A percentile compares a stretch with the other conserved stretches of the same genome.
phyloP scores from a whole-genome alignment of 1,284 basidiomycete species.

The Termitomyces sp. region DNA sequence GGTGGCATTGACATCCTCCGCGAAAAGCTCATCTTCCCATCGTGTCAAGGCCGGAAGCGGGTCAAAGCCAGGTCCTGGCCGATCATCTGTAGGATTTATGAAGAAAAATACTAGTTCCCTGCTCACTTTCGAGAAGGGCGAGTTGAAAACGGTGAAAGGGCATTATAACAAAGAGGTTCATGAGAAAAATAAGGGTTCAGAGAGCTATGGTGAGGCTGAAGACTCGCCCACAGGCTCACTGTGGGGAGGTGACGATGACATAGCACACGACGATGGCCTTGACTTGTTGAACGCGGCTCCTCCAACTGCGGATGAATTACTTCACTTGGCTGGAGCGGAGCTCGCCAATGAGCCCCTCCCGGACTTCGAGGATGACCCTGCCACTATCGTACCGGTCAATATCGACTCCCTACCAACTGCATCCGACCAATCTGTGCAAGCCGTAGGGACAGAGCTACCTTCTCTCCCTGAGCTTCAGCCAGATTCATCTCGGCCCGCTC shows the following conservation, averaged over 20 bases:
- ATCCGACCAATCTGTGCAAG: background rate
- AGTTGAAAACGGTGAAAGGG: constrained; percentile 42
- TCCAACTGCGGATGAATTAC: constrained; percentile 40
- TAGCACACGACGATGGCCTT: constrained; percentile 1
- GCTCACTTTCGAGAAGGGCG: constrained; percentile 43
- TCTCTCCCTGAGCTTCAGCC: background rate
- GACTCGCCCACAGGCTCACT: constrained; percentile 5
- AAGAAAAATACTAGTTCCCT: constrained; percentile 40
- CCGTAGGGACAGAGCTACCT: background rate
- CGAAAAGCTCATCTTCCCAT: constrained; percentile 9
- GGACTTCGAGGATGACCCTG: constrained; percentile 52
- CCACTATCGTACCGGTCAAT: background rate
- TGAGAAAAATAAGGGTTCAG: background rate
- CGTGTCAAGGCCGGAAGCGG: constrained; percentile 9
- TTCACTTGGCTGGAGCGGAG: constrained; percentile 41
- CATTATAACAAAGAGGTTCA: constrained; percentile 22
- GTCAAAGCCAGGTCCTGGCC: constrained; percentile 43
- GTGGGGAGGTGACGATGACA: constrained; percentile 8
- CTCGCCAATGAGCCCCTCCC: constrained; percentile 34
- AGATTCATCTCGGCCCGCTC: constrained; percentile 3
- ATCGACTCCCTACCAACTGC: background rate
- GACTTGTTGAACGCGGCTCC: constrained; percentile 12
- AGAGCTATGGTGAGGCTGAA: background rate
- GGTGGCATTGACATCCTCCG: constrained; percentile 8
- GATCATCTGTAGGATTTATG: constrained; percentile 34